Base-by-base conservation (phyloP, 2,329 filamentous ascomycete genomes). In the Pseudocercospora cruenta region DNA sequence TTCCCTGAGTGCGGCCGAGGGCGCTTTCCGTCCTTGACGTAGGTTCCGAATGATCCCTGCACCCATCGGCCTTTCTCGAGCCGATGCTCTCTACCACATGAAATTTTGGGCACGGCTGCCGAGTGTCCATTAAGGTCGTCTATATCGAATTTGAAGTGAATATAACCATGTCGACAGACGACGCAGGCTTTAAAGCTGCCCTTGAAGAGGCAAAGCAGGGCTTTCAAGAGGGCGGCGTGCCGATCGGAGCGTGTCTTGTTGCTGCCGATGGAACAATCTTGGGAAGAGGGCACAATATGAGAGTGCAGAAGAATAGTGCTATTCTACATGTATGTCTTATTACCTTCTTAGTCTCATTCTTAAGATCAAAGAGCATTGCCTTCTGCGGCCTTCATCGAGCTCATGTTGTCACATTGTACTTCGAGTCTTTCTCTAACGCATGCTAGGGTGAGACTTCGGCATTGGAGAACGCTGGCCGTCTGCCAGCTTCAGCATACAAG, bases 201-300 rank as follows among this genome's bases (percentile, higher is more conserved):
- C 75, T 88, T 16, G 83, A 86, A 68, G 86, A 88, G 75, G 86
- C 86, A 12, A 83, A 81, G 72, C 78, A 82, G 70, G 84, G 86
- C 60, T 80, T 79, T 60, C 77, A 78, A n/a, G 85, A 88, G 76
- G 86, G 86, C 59, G 86, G 86, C 53, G 82, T 88, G 1, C 86
- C 86, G 1, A 83, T 79, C 57, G 87, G 87, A 51, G 86, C 86
- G 51, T 84, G 82, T 65, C 82, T 94, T 26, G 85, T 93, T n/a
- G 85, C 87, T 45, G 85, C 85, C 64, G 86, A 91, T 71, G 91
- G 91, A 67, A 88, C 84, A 69, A 86, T 93, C 47, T 82, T 93
- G 4, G 91, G 91, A 19, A 83, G 85, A 65, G 91, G 91, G 10
- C 91, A 91, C 76, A 94, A 94, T 73, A 88, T 90, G 88, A 64